Evolutionary conservation across 176 grass and related monocot genomes (phyloP).

Genomic region (Lolium rigidum): DNA sequence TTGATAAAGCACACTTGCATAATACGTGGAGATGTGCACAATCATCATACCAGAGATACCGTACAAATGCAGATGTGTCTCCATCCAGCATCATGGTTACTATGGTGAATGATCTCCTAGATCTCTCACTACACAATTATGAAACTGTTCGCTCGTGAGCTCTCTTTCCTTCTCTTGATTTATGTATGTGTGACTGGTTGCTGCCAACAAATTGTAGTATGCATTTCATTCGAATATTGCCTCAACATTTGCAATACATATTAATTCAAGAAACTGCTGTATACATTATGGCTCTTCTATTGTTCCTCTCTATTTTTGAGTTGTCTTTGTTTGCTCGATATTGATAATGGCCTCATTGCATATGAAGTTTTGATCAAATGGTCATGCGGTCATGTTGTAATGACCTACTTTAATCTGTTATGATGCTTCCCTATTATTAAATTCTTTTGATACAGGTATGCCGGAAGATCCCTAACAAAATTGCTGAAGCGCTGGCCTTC

Average conservation of each 20-base stretch:
- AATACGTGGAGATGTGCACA: conserved; percentile 92
- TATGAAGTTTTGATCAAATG: neutral
- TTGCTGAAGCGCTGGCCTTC: conserved; percentile 88
- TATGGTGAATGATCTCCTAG: conserved; percentile 90
- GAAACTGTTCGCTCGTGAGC: conserved; percentile 95
- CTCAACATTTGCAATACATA: conserved; percentile 10
- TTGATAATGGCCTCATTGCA: conserved; percentile 16
- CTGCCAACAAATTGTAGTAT: conserved; percentile 13
- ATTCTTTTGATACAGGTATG: conserved; percentile 67
- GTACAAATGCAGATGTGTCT: conserved; percentile 66
- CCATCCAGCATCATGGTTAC: conserved; percentile 70
- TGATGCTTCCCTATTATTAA: conserved; percentile 35
- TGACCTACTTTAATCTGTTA: conserved; percentile 8
- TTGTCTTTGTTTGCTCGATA: conserved; percentile 5
- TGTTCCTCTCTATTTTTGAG: conserved; percentile 11
- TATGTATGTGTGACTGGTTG: neutral
- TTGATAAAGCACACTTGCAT: conserved; percentile 91
- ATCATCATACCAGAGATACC: conserved; percentile 89
- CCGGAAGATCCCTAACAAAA: conserved; percentile 82
- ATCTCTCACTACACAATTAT: conserved; percentile 94
- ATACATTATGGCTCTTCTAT: neutral
- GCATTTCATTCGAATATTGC: conserved; percentile 33
- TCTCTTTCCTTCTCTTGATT: conserved; percentile 11
- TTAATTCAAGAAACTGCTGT: conserved; percentile 18
- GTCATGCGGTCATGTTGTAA: conserved; percentile 10